Evolutionary conservation across 495 filamentous ascomycete genomes (phyloP).

Genomic region (Pseudoneurospora amorphoporcata): DNA sequence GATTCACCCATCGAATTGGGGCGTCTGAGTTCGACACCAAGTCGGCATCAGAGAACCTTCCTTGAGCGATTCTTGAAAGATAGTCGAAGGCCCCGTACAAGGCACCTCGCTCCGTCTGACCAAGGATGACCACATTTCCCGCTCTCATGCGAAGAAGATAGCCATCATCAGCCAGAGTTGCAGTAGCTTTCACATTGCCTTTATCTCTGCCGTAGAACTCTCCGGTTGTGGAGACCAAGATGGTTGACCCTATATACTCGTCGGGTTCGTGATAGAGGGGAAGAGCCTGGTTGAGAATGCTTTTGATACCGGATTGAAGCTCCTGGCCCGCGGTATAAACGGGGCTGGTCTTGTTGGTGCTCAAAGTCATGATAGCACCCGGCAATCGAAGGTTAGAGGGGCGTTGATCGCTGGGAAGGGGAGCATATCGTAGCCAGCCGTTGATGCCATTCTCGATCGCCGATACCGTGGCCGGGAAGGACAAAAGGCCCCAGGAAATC

Average conservation of each 20-base stretch:
- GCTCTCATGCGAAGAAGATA: conserved; percentile 46
- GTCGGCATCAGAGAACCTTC: conserved; percentile 44
- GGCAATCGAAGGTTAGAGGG: conserved; percentile 24
- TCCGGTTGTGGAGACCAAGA: conserved; percentile 49
- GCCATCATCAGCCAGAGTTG: conserved; percentile 49
- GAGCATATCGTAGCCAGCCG: conserved; percentile 58
- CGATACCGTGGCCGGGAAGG: conserved; percentile 18
- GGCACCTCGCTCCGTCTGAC: conserved; percentile 57
- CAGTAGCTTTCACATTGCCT: conserved; percentile 14
- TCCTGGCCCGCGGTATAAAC: conserved; percentile 50
- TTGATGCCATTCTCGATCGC: conserved; percentile 49
- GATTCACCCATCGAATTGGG: conserved; percentile 58
- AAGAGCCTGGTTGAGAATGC: conserved; percentile 40
- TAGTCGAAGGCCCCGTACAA: conserved; percentile 64
- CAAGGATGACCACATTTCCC: conserved; percentile 45
- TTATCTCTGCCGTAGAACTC: conserved; percentile 30
- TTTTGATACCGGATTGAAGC: conserved; percentile 45
- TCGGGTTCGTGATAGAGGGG: conserved; percentile 20
- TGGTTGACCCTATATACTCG: conserved; percentile 18
- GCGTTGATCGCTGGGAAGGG: conserved; percentile 27
- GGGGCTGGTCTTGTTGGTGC: conserved; percentile 40
- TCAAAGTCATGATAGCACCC: conserved; percentile 44
- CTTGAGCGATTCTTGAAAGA: conserved; percentile 52
- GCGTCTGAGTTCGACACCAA: conserved; percentile 48
- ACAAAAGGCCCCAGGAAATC: conserved; percentile 20